Evolutionary conservation across 202 grass and related monocot species (phyloP), one percentile per base, ranked within the genome.

Genomic region (Carex sylvatica): DNA sequence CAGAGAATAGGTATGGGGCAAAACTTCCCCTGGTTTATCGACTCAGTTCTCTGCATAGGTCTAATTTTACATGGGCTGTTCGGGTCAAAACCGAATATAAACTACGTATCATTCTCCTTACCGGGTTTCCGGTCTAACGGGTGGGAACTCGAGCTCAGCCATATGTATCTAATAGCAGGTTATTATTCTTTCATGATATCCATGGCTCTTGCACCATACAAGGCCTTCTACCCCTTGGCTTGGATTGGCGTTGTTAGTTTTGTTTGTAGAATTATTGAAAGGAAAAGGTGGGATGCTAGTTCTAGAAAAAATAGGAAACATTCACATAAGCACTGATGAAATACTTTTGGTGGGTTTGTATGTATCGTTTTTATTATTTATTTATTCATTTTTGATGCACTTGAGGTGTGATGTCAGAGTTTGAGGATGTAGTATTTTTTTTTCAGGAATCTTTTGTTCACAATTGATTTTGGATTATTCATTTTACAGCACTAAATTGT

Each of bases 1-100:
- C 88, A 98, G 96, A 95, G 92, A 91, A 90, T 98, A 36, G 85
- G 92, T 9, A 91, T 86, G 91, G 92, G 92, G n/a, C 92, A 95
- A 78, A 95, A 77, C 80, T 89, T 91, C 74, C 95, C 95, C 20
- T 93, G 91, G 92, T 90, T 98, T 15, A 46, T 95, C 2, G 96
- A 95, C 78, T 95, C 91, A 5, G 64, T 74, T 56, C 36, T 98
- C 51, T 98, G 92, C 75, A 73, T 90, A 15, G 96, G 96, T 24
- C 86, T 95, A 80, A 95, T 98, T 70, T 87, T 98, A 16, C 92
- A 95, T 61, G 91, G 91, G 58, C 80, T 95, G 71, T 91, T 89
- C 4, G 91, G 96, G 73, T 95, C 91, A 40, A 90, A 83, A 58
- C 92, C 89, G 66, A 86, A 90, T 70, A 49, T 42, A 67, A 90